phyloP scores from a whole-genome alignment of 164 flowering plant species.

The Sextonia rubra region DNA sequence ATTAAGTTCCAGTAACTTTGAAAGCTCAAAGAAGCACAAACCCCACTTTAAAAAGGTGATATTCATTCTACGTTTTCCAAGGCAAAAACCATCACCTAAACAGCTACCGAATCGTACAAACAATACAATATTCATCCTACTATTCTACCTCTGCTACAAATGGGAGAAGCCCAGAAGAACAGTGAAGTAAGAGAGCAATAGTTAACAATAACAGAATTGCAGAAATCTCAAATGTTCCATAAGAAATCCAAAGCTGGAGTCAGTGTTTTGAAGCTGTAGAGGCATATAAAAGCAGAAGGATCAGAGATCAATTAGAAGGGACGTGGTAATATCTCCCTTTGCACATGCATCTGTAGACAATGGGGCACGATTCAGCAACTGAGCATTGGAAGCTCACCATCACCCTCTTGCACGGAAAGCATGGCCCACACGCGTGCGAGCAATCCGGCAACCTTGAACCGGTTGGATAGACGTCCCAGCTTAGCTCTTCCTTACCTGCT shows the following conservation, averaged over 20 bases:
- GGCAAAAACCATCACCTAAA: no score
- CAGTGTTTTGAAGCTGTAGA: background rate
- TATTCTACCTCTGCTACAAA: no score
- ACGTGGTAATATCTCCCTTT: slow-evolving; percentile 32
- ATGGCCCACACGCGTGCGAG: slow-evolving; percentile 73
- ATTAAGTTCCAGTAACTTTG: no score
- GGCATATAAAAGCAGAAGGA: background rate
- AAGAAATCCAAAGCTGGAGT: background rate
- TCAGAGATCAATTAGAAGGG: slow-evolving; percentile 42
- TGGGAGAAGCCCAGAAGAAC: no score
- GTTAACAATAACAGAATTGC: no score
- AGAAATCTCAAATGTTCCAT: background rate
- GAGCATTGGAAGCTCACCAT: slow-evolving; percentile 77
- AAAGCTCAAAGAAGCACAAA: no score
- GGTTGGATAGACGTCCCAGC: slow-evolving; percentile 43
- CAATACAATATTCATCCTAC: no score
- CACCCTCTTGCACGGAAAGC: slow-evolving; percentile 78
- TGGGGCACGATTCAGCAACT: slow-evolving; percentile 67
- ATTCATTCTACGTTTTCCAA: no score
- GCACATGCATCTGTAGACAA: slow-evolving; percentile 76
- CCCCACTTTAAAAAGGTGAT: no score
- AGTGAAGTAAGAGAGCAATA: no score
- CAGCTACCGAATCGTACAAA: no score
- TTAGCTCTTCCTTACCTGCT: slow-evolving; percentile 25
- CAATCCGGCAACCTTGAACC: slow-evolving; percentile 88